A percentile compares a stretch with the other conserved stretches of the same genome.
Evolutionary conservation across 176 grass and related monocot species (phyloP).

Genomic region (Urochloa ruziziensis): DNA sequence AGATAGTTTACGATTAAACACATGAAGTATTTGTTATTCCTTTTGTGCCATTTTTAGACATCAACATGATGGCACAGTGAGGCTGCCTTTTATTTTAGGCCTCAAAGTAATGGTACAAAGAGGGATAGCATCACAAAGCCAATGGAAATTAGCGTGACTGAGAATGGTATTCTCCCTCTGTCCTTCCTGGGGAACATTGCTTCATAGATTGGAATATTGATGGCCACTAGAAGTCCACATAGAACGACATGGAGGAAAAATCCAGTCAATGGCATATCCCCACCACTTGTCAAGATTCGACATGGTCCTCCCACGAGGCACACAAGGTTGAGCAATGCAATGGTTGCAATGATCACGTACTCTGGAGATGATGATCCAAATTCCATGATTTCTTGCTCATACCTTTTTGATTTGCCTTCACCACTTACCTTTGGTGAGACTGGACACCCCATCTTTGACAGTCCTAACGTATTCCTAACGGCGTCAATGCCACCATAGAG

Average conservation of each 20-base stretch:
- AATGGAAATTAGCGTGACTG: slow-evolving; percentile 38
- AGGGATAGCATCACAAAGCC: slow-evolving; percentile 18
- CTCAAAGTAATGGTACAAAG: slow-evolving; percentile 32
- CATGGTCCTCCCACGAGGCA: slow-evolving; percentile 43
- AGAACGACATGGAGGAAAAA: slow-evolving; percentile 50
- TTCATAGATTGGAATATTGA: slow-evolving; percentile 48
- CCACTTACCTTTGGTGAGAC: slow-evolving; percentile 59
- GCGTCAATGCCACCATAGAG: slow-evolving; percentile 44
- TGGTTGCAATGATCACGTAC: slow-evolving; percentile 50
- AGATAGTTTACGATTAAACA: not conserved
- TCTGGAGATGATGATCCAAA: slow-evolving; percentile 50
- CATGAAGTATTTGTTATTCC: not conserved
- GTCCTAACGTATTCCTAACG: slow-evolving; percentile 36
- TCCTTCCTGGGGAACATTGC: slow-evolving; percentile 65
- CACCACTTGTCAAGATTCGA: not conserved
- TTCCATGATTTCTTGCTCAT: slow-evolving; percentile 70
- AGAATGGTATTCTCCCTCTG: slow-evolving; percentile 36
- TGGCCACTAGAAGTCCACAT: slow-evolving; percentile 36
- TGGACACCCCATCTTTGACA: slow-evolving; percentile 48
- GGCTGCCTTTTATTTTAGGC: too few relatives aligned
- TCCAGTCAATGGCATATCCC: slow-evolving; percentile 4
- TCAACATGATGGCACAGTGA: too few relatives aligned
- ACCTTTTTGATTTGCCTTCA: slow-evolving; percentile 51
- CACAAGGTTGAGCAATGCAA: slow-evolving; percentile 57
- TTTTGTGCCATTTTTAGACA: not conserved